Evolutionary conservation across 108 stramenopile genomes (phyloP).

Genomic region (Nannochloropsis oceanica): DNA sequence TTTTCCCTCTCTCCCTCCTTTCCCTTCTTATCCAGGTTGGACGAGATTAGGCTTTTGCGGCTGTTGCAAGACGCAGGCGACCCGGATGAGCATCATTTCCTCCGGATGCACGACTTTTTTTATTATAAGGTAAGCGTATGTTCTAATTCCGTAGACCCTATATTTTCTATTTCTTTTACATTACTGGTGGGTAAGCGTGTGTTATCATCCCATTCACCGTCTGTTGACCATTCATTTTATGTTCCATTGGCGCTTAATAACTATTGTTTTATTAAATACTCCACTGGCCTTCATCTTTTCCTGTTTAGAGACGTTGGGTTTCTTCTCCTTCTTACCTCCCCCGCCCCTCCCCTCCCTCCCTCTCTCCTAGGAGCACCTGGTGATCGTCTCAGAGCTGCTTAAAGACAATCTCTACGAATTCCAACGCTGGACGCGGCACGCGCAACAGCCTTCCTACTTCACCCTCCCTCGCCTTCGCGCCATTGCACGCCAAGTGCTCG

Average conservation of each 20-base stretch:
- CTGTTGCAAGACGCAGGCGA: slow-evolving; percentile 39
- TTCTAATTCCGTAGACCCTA: no score
- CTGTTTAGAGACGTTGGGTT: no score
- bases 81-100: slow-evolving; percentile 46
- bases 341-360: background rate
- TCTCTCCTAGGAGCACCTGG: slow-evolving; percentile 57
- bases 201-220: no score
- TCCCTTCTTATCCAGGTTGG: slow-evolving; percentile 46
- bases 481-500: slow-evolving; percentile 63
- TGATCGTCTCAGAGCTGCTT: slow-evolving; percentile 90
- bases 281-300: no score
- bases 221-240: no score
- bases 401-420: slow-evolving; percentile 93
- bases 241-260: no score
- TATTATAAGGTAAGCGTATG: slow-evolving; percentile 51
- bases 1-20: background rate
- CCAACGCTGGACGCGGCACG: slow-evolving; percentile 46
- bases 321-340: no score
- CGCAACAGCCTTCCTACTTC: slow-evolving; percentile 54
- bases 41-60: slow-evolving; percentile 91
- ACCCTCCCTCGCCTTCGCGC: slow-evolving; percentile 64
- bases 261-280: no score
- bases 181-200: no score
- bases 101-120: slow-evolving; percentile 81
- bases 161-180: no score